Conservation (phyloP, 805 yeast genomes). For the Ogataea glucozyma region DNA sequence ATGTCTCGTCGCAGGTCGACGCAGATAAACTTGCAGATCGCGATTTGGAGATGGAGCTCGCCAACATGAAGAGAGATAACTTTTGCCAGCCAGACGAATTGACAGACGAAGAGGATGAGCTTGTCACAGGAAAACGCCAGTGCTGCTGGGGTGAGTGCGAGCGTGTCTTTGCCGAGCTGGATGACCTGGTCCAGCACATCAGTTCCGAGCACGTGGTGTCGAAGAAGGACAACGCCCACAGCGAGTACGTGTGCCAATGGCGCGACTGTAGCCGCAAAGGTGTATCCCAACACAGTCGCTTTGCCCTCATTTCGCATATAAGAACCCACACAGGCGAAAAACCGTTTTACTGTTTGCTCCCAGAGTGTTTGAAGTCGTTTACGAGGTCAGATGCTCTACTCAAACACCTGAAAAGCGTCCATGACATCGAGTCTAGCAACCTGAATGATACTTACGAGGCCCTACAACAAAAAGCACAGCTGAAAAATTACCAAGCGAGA, state of each 20-base stretch:
- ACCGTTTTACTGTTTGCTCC: conserved; percentile 64
- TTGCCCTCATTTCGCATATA: conserved; percentile 62
- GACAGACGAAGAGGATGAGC: conserved; percentile 19
- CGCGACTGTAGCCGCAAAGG: conserved; percentile 55
- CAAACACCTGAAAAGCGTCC: conserved; percentile 62
- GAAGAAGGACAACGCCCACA: conserved; percentile 17
- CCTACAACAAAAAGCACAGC: background rate
- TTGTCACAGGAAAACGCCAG: conserved; percentile 9
- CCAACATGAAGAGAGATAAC: conserved; percentile 22
- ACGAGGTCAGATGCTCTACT: conserved; percentile 62
- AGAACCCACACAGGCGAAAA: conserved; percentile 67
- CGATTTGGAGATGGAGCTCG: conserved; percentile 26
- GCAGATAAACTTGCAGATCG: conserved; percentile 17
- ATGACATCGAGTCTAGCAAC: conserved; percentile 44
- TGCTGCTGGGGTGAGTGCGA: conserved; percentile 45
- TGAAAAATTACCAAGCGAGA: background rate
- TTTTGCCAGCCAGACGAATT: conserved; percentile 14
- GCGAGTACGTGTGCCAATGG: conserved; percentile 61
- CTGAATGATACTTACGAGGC: conserved; percentile 24
- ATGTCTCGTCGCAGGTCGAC: background rate
- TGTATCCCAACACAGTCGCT: conserved; percentile 51
- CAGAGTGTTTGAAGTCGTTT: conserved; percentile 64
- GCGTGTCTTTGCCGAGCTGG: conserved; percentile 33
- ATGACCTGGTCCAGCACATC: conserved; percentile 43
- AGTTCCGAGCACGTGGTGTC: conserved; percentile 39